Evolutionary conservation across 306 rosid genomes (phyloP).

Genomic region (Corylus avellana): DNA sequence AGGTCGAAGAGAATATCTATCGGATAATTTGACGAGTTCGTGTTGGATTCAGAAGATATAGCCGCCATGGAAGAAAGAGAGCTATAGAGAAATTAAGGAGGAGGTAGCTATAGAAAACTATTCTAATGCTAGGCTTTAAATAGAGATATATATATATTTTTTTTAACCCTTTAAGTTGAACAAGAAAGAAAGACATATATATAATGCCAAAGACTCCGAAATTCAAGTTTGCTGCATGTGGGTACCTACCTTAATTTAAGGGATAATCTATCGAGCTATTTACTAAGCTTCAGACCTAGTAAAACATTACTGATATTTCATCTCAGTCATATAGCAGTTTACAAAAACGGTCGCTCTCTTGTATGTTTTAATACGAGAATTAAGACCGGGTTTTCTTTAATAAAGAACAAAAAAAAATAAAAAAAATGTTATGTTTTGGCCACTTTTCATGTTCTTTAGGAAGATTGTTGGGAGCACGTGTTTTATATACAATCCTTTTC

Average conservation of each 20-base stretch:
- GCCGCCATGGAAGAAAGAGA: not conserved
- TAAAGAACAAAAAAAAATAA: no score
- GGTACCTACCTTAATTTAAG: not conserved
- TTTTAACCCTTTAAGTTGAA: not conserved
- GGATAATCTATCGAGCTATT: not conserved
- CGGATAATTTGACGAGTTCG: not conserved
- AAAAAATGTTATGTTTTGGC: no score
- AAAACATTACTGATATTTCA: no score
- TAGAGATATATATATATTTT: not conserved
- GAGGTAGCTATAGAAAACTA: not conserved
- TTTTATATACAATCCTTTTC: no score
- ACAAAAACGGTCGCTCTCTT: no score
- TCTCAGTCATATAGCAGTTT: no score
- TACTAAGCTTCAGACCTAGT: no score
- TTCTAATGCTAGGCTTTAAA: not conserved
- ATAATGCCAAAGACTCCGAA: no score
- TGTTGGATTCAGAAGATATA: constrained; percentile 6
- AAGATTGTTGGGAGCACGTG: no score
- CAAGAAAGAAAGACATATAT: not conserved
- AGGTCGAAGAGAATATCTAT: constrained; percentile 45
- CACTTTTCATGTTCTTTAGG: no score
- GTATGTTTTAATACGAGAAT: not conserved
- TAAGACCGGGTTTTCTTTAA: not conserved
- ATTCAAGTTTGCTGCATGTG: not conserved
- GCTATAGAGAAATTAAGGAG: not conserved